Evolutionary conservation across 305 asterid genomes (phyloP).

Genomic region (Solanum hybrid): DNA sequence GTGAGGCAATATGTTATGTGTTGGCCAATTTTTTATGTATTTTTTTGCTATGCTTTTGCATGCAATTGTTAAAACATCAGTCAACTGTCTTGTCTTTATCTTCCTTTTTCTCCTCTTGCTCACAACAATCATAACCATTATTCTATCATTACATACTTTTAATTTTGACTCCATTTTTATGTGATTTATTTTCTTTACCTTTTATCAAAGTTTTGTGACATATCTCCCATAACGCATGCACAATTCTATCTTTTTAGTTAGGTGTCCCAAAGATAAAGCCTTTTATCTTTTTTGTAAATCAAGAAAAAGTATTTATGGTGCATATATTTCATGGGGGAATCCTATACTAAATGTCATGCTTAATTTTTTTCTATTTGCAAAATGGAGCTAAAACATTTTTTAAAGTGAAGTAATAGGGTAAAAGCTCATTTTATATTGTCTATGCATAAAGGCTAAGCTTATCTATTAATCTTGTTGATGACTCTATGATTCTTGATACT

Average conservation of each 20-base stretch:
- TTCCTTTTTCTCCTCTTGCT: neutral
- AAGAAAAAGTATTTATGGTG: neutral
- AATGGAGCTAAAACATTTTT: neutral
- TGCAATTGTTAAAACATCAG: slow-evolving; percentile 7
- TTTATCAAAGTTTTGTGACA: neutral
- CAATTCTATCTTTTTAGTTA: neutral
- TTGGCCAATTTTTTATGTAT: neutral
- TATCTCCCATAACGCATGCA: neutral
- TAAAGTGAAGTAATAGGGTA: neutral
- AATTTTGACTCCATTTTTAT: slow-evolving; percentile 3
- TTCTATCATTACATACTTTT: slow-evolving; percentile 9
- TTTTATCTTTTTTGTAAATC: neutral
- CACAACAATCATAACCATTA: neutral
- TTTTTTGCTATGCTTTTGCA: neutral
- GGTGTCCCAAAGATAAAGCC: neutral
- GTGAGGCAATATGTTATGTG: slow-evolving; percentile 12
- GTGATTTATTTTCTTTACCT: neutral
- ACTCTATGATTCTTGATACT: neutral
- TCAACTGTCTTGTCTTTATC: slow-evolving; percentile 9
- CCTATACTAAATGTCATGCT: neutral
- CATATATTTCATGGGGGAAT: neutral
- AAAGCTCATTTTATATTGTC: neutral
- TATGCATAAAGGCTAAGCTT: neutral
- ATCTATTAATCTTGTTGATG: neutral
- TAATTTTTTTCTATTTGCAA: neutral